Base-by-base conservation (phyloP, 1,284 basidiomycete species). In the Volvariella volvacea region DNA sequence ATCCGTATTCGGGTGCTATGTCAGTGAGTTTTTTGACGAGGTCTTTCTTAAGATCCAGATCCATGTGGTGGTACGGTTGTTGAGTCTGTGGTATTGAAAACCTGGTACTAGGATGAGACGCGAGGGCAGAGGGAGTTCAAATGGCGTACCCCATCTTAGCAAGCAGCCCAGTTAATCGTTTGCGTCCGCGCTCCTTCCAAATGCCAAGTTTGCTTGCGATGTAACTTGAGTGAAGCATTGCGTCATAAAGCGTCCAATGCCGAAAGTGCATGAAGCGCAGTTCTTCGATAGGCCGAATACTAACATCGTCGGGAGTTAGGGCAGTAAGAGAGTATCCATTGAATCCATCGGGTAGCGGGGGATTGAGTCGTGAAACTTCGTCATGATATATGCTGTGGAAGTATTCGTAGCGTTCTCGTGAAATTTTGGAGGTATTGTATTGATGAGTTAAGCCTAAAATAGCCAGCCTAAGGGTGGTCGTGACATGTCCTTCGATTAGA, bases 151-250 rank as follows among this genome's bases (percentile, higher is more conserved):
- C 96, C 93, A 99, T 99, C 72, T 99, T 99, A 20, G 96, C 96
- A 25, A 99, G 70, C 48, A 99, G 68, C 1, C 94, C 94, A 1
- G 88, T 91, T 42, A 99, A 66, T 50, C 85, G 80, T 60, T 92
- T 93, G 47, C 88, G 74, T 2, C 96, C 96, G 43, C 82, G 80
- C 60, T 99, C 95, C 57, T 89, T 89, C 96, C 96, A 99, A 42
- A 97, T 88, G 1, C 92, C 92, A 51, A 99, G 75, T 62, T 94
- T 93, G 34, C 88, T 85, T 1, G 94, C 95, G 12, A 99, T 87
- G 57, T 99, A 99, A 50, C 88, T 87, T 1, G 93, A 96, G 61
- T 99, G 95, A 58, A 88, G 87, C 95, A 99, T 99, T 9, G 92
- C 83, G 58, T 97, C 93, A 60, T 98, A 98, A 33, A 99, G 65